A percentile compares a stretch with the other conserved stretches of the same genome.
These are phyloP conservation scores for Fonsecaea monophora DNA, from an alignment of 2,329 filamentous ascomycete species.

Conservation along the genomic window DNA sequence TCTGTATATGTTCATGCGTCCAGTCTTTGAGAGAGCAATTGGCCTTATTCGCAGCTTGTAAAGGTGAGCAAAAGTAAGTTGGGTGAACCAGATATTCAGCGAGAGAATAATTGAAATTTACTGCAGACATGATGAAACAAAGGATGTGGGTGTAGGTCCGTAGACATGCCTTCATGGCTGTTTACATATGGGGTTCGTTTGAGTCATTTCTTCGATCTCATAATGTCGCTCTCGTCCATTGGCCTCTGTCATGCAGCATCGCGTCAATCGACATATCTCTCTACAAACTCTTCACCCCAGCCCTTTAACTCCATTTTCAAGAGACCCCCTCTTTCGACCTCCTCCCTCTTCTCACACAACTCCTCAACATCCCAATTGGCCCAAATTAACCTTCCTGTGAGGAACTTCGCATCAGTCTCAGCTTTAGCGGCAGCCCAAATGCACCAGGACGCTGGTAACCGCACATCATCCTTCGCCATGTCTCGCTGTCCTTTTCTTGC, in stretches of 20 bases:
- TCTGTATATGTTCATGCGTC: not conserved
- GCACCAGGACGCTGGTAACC: constrained; percentile 13
- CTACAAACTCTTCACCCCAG: constrained; percentile 17
- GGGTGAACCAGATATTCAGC: not conserved
- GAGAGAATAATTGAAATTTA: not conserved
- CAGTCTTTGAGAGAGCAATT: not conserved
- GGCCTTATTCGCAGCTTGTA: not conserved
- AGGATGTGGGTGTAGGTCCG: not conserved
- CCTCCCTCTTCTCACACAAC: constrained; percentile 55
- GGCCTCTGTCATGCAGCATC: not conserved
- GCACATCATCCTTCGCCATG: constrained; percentile 10
- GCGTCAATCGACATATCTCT: constrained; percentile 6
- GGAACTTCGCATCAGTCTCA: constrained; percentile 11
- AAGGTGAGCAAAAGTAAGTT: not conserved
- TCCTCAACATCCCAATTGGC: constrained; percentile 22
- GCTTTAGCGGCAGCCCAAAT: constrained; percentile 16
- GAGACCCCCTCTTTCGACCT: constrained; percentile 16
- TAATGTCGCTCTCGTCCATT: not conserved
- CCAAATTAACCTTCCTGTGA: constrained; percentile 19
- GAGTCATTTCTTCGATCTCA: not conserved
- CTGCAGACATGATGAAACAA: not conserved
- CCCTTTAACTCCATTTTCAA: constrained; percentile 14
- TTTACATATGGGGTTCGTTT: not conserved
- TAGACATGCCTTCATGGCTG: not conserved
- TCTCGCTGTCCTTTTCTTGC: constrained; percentile 13